Evolutionary conservation across 1,284 basidiomycete species (phyloP), one percentile per base, ranked within the genome.

Genomic region (Boletus sp.): DNA sequence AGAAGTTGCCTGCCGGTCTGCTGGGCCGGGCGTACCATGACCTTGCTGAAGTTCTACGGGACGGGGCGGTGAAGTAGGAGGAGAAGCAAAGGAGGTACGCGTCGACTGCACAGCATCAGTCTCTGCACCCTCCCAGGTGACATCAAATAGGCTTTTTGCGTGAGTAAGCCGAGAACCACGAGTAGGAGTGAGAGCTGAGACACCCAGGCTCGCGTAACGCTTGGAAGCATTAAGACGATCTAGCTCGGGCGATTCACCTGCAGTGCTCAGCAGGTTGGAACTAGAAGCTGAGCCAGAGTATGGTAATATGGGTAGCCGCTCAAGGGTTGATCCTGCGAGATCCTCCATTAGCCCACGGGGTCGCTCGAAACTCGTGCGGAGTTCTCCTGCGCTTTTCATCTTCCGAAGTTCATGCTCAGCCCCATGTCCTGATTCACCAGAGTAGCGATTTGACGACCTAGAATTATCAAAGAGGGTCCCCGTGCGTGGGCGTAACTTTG

Each of bases 331-430:
- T 13, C 41, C 32, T 19, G 43, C 49, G 1, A 47, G 45, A 35
- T 54, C 52, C 35, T 56, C 63, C 12, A 49, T 39, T 30, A 59
- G 35, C 13, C 50, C 53, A 8, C 57, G 60, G 17, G 58, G 49
- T 44, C 63, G 61, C 42, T 68, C 63, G 26, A 65, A 54, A 41
- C 73, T 75, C 50, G 78, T 73, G 42, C 82, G 78, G 30, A 92
- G 70, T 58, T 90, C 86, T 23, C 88, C 89, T 10, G 90, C 89
- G 60, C 88, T 91, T 66, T 90, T 88, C 90, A 93, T 92, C 64
- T 81, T 84, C 48, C 87, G 80, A 36, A 90, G 60, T 59, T 89
- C 84, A 44, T 70, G 77, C 50, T 81, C 78, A n/a, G 69, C 68
- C 50, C 67, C 67, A 42, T 72, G 67, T 39, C 68, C 67, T 12